A percentile compares a stretch with the other conserved stretches of the same genome.
These are phyloP conservation scores for Pisolithus tinctorius DNA, from an alignment of 768 basidiomycete genomes.

Conservation along the genomic window DNA sequence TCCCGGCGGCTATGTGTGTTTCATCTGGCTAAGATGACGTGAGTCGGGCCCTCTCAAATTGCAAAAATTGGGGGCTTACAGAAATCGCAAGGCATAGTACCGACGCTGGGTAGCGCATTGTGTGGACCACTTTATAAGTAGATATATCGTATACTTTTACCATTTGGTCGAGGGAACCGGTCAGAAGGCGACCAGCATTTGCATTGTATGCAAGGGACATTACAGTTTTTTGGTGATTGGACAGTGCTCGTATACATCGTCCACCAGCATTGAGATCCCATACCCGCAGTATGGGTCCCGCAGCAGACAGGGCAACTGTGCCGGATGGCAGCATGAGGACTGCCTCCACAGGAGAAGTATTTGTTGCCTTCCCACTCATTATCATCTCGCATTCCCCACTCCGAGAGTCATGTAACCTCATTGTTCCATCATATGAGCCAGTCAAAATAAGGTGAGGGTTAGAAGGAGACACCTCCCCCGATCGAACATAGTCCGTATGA, in stretches of 20 bases:
- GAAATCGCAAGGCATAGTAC: constrained; percentile 87
- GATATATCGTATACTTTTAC: constrained; percentile 97
- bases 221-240: constrained; percentile 97
- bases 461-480: constrained; percentile 78
- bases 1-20: constrained; percentile 93
- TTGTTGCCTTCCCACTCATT: constrained; percentile 44
- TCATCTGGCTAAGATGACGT: constrained; percentile 70
- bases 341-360: constrained; percentile 71
- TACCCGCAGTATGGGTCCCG: constrained; percentile 87
- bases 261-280: constrained; percentile 96
- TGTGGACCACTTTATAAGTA: constrained; percentile 92
- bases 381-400: constrained; percentile 80
- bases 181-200: constrained; percentile 70
- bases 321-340: constrained; percentile 90
- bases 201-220: constrained; percentile 82
- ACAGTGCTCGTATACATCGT: constrained; percentile 82
- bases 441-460: constrained; percentile 84
- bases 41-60: constrained; percentile 4
- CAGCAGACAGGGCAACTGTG: constrained; percentile 75
- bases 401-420: constrained; percentile 81
- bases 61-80: constrained; percentile 40
- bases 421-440: constrained; percentile 91
- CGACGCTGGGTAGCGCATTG: constrained; percentile 96
- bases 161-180: constrained; percentile 93
- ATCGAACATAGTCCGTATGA: constrained; percentile 94